Evolutionary conservation across 2,329 filamentous ascomycete genomes (phyloP), one percentile per base, ranked within the genome.

Genomic region (Pyricularia grisea): DNA sequence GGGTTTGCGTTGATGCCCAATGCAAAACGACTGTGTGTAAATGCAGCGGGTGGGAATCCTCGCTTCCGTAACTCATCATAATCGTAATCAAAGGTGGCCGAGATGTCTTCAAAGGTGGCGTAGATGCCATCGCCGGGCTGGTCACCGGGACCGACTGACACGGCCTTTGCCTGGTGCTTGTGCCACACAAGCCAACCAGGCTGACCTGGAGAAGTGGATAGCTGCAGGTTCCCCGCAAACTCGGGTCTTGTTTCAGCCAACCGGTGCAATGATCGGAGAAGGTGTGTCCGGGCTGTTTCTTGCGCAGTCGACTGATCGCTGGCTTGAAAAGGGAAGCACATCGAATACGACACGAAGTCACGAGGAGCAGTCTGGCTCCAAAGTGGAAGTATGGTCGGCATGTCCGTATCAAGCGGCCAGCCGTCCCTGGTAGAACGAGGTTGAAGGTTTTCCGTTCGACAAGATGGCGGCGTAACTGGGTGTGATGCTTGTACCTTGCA

Each of bases 41-140:
- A 78, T 0, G 73, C 73, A 7, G 70, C 72, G 0, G 75, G 74
- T 2, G 77, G 75, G 68, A 79, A 79, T 5, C 71, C 73, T 27
- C 71, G 71, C 0, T 67, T 68, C 65, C 72, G 70, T 27, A 79
- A 73, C 31, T 76, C 72, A 2, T 70, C 68, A 66, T 77, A 79
- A 1, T 71, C 73, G 27, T 70, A 71, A 12, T 69, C 71, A 28
- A 78, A 76, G 2, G 68, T 67, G 2, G 69, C 65, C 7, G 70
- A 42, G 14, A 73, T 71, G 61, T 74, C 71, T 12, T 71, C 69
- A 17, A 75, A 73, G 20, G 9, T 61, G 55, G 58, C n/a, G 23
- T 60, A 23, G 58, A 68, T 68, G n/a, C 42, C 27, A 17, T 20
- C 11, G 23, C n/a, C 36, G 1, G 73, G 73, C n/a, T 76, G n/a